Conservation (phyloP, 1,284 basidiomycete species). For the Cystobasidium sp. region DNA sequence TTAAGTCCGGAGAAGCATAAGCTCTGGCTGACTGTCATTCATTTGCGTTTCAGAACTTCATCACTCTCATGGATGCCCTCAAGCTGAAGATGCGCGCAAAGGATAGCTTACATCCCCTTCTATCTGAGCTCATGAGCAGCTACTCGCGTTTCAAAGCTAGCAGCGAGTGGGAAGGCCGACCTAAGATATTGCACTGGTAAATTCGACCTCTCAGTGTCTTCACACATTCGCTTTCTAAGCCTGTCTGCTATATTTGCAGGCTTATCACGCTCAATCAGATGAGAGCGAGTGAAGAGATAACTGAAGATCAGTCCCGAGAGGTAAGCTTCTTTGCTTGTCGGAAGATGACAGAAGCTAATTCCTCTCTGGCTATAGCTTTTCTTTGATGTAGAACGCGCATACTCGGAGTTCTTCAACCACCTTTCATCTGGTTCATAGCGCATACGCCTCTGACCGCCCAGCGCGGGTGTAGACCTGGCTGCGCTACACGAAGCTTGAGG, state of each 20-base stretch:
- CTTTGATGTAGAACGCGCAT: constrained; percentile 96
- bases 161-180: constrained; percentile 91
- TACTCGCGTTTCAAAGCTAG: constrained; percentile 90
- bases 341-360: background rate
- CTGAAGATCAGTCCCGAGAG: constrained; percentile 93
- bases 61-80: constrained; percentile 97
- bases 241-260: constrained; percentile 61
- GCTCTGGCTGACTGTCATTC: constrained; percentile 12
- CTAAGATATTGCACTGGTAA: constrained; percentile 89
- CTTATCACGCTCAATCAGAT: constrained; percentile 94
- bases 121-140: constrained; percentile 90
- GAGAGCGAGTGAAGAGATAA: constrained; percentile 95
- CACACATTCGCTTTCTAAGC: background rate
- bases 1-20: background rate
- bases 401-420: constrained; percentile 67
- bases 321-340: constrained; percentile 59
- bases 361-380: constrained; percentile 66
- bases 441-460: background rate
- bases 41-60: constrained; percentile 71
- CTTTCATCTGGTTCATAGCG: constrained; percentile 6
- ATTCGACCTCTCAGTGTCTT: constrained; percentile 50
- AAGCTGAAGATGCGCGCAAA: constrained; percentile 91
- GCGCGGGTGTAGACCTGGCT: background rate
- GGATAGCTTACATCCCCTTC: constrained; percentile 91
- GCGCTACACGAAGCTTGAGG: too few species aligned